Evolutionary conservation across 176 grass and related monocot species (phyloP).

Genomic region (Otatea glauca): DNA sequence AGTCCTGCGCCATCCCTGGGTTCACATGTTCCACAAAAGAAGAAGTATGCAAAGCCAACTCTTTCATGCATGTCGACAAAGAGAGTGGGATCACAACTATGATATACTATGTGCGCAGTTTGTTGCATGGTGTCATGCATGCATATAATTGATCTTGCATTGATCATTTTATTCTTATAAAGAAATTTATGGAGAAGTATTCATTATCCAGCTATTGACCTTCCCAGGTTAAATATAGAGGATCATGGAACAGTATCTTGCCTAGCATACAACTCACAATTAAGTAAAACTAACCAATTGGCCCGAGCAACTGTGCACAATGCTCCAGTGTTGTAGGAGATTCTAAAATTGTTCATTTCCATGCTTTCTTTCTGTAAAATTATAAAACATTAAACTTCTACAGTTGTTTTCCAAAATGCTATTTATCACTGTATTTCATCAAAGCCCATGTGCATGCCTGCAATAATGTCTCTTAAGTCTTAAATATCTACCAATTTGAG

Average conservation of each 20-base stretch:
- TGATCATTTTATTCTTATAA: background rate
- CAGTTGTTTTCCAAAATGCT: no score
- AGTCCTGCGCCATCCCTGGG: constrained; percentile 3
- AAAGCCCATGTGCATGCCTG: no score
- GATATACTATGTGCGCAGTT: constrained; percentile 10
- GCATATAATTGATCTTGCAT: background rate
- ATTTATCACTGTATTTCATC: no score
- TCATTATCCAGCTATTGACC: background rate
- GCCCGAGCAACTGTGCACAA: no score
- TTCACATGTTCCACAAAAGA: background rate
- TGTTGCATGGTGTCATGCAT: constrained; percentile 3
- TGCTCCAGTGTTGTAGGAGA: no score
- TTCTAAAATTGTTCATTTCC: no score
- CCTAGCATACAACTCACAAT: background rate
- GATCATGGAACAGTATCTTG: background rate
- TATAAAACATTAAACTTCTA: no score
- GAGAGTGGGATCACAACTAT: background rate
- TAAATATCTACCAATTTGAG: no score
- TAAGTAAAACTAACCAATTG: background rate
- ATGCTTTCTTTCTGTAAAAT: no score
- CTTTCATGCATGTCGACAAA: background rate
- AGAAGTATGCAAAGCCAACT: background rate
- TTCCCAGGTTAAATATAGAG: constrained; percentile 12
- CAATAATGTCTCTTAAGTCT: no score
- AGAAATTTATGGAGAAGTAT: background rate